Evolutionary conservation across 2,329 filamentous ascomycete genomes (phyloP), one percentile per base, ranked within the genome.

Genomic region (Aspergillus thermomutatus): DNA sequence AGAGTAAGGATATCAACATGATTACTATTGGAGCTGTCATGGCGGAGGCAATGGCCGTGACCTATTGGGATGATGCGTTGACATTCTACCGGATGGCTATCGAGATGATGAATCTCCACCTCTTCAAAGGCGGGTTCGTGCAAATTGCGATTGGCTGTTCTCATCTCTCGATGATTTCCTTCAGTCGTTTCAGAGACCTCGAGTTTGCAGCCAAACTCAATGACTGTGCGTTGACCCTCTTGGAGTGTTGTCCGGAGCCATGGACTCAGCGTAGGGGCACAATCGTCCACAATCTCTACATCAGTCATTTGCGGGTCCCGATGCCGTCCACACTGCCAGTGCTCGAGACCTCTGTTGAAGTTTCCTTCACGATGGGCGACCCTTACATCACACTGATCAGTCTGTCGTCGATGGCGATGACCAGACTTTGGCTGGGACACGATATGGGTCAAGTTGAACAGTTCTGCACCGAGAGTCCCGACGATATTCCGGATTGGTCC

Each of bases 51-150:
- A 77, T 86, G 49, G 79, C 79, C 31, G 80, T 83, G 19, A 81
- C 81, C 0, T 85, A 84, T 63, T 87, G 85, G 85, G 82, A 79
- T 37, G 80, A 87, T 64, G 76, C 80, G 4, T 70, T 84, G 45
- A 73, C 84, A 2, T 87, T 86, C 71, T 85, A 85, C 64, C 81
- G 83, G 50, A 77, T 80, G 60, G 81, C 82, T 0, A 75, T 87
- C n/a, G 79, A 82, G 59, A 78, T 85, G 65, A 77, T 87, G 65
- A 76, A 80, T 28, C 67, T 82, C 21, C 82, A 85, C 62, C 74
- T 87, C 2, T 76, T 81, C 48, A 72, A 75, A 11, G 84, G 83
- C 1, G 75, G 80, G 0, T 83, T 85, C 57, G 75, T 82, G 3
- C 85, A 87, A 59, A 78, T 82, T 19, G 82, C 82, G 4, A 74